Evolutionary conservation across 495 filamentous ascomycete species (phyloP).

Genomic region (Penicillium roqueforti): DNA sequence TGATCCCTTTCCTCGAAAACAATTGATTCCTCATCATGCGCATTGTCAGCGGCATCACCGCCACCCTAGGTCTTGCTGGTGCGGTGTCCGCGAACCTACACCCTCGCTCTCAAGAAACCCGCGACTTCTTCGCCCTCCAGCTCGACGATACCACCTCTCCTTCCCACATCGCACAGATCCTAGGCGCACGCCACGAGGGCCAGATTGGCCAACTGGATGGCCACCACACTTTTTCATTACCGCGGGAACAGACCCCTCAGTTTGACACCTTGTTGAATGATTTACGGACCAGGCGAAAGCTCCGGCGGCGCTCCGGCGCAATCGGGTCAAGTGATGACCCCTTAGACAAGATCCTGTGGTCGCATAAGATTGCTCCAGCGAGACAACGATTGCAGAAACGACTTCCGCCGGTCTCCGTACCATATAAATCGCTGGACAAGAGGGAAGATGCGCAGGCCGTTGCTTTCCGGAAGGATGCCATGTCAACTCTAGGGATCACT

Average conservation of each 20-base stretch:
- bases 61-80: slow-evolving; percentile 33
- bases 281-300: slow-evolving; percentile 49
- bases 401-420: slow-evolving; percentile 44
- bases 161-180: slow-evolving; percentile 60
- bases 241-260: slow-evolving; percentile 46
- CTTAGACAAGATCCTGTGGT: slow-evolving; percentile 71
- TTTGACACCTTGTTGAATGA: slow-evolving; percentile 60
- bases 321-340: slow-evolving; percentile 45
- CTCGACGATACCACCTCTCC: slow-evolving; percentile 64
- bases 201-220: slow-evolving; percentile 71
- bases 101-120: slow-evolving; percentile 60
- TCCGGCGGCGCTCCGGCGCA: slow-evolving; percentile 50
- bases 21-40: slow-evolving; percentile 30
- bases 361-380: slow-evolving; percentile 69
- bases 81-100: slow-evolving; percentile 42
- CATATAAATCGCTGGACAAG: slow-evolving; percentile 5
- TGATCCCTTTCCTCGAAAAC: slow-evolving; percentile 7
- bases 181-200: slow-evolving; percentile 82
- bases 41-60: slow-evolving; percentile 36
- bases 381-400: slow-evolving; percentile 75
- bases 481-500: slow-evolving; percentile 60
- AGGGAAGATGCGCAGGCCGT: slow-evolving; percentile 47
- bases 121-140: slow-evolving; percentile 89
- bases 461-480: slow-evolving; percentile 56
- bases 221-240: slow-evolving; percentile 81